Evolutionary conservation across 148 eudicot species (phyloP).

Genomic region (Amaranthus palmeri): DNA sequence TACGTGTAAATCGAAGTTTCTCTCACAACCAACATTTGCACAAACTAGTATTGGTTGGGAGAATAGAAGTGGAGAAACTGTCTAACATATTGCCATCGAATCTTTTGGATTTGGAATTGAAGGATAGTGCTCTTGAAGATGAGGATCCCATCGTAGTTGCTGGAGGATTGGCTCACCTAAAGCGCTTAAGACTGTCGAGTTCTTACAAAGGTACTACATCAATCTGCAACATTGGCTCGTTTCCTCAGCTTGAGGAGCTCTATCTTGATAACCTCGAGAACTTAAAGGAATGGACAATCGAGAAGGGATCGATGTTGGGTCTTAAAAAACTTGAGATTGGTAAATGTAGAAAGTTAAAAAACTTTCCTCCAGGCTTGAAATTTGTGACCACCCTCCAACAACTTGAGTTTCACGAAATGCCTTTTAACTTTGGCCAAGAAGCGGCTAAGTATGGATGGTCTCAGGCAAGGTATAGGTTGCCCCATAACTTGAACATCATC

Average conservation of each 20-base stretch:
- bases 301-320: slow-evolving; percentile 15
- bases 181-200: slow-evolving; percentile 9
- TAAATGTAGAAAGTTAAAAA: not conserved
- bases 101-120: slow-evolving; percentile 7
- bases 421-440: not conserved
- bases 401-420: slow-evolving; percentile 8
- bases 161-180: slow-evolving; percentile 11
- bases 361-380: slow-evolving; percentile 9
- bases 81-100: slow-evolving; percentile 11
- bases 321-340: slow-evolving; percentile 11
- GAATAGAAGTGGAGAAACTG: not conserved
- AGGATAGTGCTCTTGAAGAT: slow-evolving; percentile 9
- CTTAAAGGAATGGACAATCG: slow-evolving; percentile 9
- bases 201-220: slow-evolving; percentile 5
- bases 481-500: slow-evolving; percentile 13
- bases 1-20: not conserved
- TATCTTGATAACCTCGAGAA: slow-evolving; percentile 1
- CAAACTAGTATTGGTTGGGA: slow-evolving; percentile 12
- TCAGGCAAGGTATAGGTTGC: slow-evolving; percentile 1
- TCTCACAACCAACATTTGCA: slow-evolving; percentile 6
- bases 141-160: slow-evolving; percentile 6
- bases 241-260: slow-evolving; percentile 23
- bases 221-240: slow-evolving; percentile 5
- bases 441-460: slow-evolving; percentile 11
- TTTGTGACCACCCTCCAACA: slow-evolving; percentile 2